phyloP scores from a whole-genome alignment of 1,139 yeast genomes.

The Meyerozyma carpophila region DNA sequence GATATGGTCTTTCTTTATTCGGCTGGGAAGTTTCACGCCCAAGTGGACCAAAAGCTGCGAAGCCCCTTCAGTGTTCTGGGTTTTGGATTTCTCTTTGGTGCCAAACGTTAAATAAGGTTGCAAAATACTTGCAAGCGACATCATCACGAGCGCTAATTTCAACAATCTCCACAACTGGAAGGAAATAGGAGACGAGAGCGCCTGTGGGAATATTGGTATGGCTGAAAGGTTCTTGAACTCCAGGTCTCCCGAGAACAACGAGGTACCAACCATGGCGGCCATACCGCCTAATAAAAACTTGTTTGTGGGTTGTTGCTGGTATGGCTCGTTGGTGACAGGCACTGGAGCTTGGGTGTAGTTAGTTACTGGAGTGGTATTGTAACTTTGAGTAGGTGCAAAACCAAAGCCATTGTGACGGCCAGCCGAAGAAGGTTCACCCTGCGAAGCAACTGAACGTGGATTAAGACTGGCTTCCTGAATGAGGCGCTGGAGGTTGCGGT shows the following conservation, averaged over 20 bases:
- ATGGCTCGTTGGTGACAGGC: conserved; percentile 4
- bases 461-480: conserved; percentile 21
- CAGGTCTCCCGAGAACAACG: conserved; percentile 26
- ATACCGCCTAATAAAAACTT: conserved; percentile 50
- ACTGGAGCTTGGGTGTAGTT: conserved; percentile 6
- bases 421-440: conserved; percentile 4
- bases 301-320: conserved; percentile 8
- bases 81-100: neutral
- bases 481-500: conserved; percentile 41
- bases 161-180: conserved; percentile 24
- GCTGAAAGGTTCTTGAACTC: conserved; percentile 2
- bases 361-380: conserved; percentile 16
- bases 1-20: conserved; percentile 14
- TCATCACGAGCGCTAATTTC: conserved; percentile 21
- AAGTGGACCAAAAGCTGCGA: conserved; percentile 19
- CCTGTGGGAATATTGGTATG: conserved; percentile 1
- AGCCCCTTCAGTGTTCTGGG: conserved; percentile 13
- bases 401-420: conserved; percentile 13
- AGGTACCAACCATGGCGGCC: conserved; percentile 50
- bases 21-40: conserved; percentile 27
- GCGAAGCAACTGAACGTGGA: conserved; percentile 8
- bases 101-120: conserved; percentile 17
- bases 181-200: conserved; percentile 15
- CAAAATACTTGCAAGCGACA: conserved; percentile 20
- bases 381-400: conserved; percentile 16